These are phyloP conservation scores for Tetradesmus obliquus DNA, from an alignment of 139 green algal species.

Conservation along the genomic window DNA sequence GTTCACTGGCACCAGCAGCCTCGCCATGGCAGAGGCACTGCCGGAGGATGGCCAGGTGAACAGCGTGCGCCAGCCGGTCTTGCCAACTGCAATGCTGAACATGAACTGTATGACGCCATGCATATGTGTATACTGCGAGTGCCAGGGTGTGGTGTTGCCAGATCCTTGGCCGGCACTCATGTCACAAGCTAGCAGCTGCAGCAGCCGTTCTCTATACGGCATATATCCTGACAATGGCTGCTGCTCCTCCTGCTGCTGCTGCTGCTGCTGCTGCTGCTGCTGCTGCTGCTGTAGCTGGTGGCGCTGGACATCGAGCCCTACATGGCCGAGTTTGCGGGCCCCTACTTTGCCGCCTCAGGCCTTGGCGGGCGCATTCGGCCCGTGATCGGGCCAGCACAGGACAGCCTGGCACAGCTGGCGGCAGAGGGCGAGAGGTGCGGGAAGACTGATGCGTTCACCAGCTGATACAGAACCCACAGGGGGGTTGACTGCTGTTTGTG, in stretches of 20 bases:
- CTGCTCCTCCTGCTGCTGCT: no score
- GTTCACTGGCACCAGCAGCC: slow-evolving; percentile 64
- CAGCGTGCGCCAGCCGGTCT: no score
- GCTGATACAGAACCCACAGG: not conserved
- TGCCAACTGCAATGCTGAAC: no score
- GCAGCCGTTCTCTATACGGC: no score
- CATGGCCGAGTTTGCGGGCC: slow-evolving; percentile 57
- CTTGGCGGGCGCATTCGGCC: slow-evolving; percentile 40
- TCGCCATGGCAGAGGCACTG: slow-evolving; percentile 58
- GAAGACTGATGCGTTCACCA: no score
- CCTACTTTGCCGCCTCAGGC: slow-evolving; percentile 53
- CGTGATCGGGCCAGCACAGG: slow-evolving; percentile 49
- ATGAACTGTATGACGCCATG: no score
- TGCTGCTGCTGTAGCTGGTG: slow-evolving; percentile 53
- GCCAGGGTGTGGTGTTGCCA: no score
- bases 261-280: slow-evolving; percentile 15
- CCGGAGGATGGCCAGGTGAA: slow-evolving; percentile 60
- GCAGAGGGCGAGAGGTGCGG: slow-evolving; percentile 43
- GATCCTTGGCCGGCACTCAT: no score
- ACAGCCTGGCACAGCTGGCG: slow-evolving; percentile 48
- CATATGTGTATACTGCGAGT: no score
- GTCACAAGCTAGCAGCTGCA: no score
- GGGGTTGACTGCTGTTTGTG: not conserved
- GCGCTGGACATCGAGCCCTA: slow-evolving; percentile 62
- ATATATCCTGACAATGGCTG: no score